Conservation (phyloP, 257 asterid species). For the Verbena officinalis region DNA sequence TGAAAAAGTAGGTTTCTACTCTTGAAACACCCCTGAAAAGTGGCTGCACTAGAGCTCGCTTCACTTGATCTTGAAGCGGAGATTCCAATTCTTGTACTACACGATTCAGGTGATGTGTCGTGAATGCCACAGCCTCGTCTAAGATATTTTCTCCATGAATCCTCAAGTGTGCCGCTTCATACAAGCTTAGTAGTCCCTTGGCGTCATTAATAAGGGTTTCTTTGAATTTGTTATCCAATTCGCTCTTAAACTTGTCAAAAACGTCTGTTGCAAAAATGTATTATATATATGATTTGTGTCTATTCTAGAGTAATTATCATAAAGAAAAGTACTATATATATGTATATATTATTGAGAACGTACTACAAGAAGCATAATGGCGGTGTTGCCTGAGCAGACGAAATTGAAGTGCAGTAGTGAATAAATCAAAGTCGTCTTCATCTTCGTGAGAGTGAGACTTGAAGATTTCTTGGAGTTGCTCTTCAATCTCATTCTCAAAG, state of each 20-base stretch:
- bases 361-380: background rate
- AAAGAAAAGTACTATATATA: background rate
- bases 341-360: background rate
- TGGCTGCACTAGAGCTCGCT: constrained; percentile 1
- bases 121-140: constrained; percentile 34
- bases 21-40: constrained; percentile 10
- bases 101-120: constrained; percentile 5
- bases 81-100: background rate
- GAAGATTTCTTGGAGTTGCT: constrained; percentile 8
- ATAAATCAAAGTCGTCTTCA: background rate
- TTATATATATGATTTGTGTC: too few species aligned
- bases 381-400: constrained; percentile 24
- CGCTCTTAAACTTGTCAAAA: constrained; percentile 29
- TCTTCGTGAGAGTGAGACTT: background rate
- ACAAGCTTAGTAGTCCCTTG: constrained; percentile 33
- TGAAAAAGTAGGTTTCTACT: constrained; percentile 9
- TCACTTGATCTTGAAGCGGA: constrained; percentile 15
- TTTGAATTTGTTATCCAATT: constrained; percentile 3
- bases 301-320: too few species aligned
- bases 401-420: constrained; percentile 11
- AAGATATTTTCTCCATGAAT: constrained; percentile 40
- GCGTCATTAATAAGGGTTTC: constrained; percentile 8
- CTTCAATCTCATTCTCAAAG: constrained; percentile 19
- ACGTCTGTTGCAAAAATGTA: background rate
- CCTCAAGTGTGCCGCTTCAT: constrained; percentile 42